These are phyloP conservation scores for Fusarium duplospermum DNA, from an alignment of 2,329 filamentous ascomycete genomes.

Conservation along the genomic window DNA sequence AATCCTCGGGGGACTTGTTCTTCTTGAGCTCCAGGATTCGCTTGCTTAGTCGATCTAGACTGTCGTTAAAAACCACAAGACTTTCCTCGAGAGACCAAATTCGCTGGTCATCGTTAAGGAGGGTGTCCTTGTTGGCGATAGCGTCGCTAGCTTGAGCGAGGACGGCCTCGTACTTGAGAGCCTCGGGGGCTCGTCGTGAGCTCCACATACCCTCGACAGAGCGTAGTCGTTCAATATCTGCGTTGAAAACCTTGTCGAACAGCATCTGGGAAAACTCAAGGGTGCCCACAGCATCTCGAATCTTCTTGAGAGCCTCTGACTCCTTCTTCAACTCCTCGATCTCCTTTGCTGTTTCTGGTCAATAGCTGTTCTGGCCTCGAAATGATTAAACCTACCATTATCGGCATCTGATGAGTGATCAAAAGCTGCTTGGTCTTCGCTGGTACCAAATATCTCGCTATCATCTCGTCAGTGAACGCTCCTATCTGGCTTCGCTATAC, in stretches of 20 bases:
- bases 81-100: conserved; percentile 88
- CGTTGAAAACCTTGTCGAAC: conserved; percentile 92
- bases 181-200: conserved; percentile 77
- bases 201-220: conserved; percentile 99
- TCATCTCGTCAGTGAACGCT: neutral
- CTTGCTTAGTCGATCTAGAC: conserved; percentile 79
- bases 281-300: conserved; percentile 84
- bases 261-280: conserved; percentile 81
- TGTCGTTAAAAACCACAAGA: conserved; percentile 86
- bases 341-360: conserved; percentile 67
- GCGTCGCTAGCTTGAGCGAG: conserved; percentile 62
- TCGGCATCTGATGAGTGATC: conserved; percentile 85
- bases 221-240: conserved; percentile 83
- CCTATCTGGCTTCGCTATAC: conserved; percentile 42
- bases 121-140: conserved; percentile 64
- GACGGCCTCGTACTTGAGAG: conserved; percentile 76
- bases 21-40: conserved; percentile 75
- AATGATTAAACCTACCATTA: conserved; percentile 67
- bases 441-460: conserved; percentile 87
- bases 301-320: conserved; percentile 83
- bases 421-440: conserved; percentile 85
- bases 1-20: conserved; percentile 57
- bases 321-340: conserved; percentile 90
- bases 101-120: conserved; percentile 75
- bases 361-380: neutral